Evolutionary conservation across 2,329 filamentous ascomycete species (phyloP).

Genomic region (Elsinoe batatas): DNA sequence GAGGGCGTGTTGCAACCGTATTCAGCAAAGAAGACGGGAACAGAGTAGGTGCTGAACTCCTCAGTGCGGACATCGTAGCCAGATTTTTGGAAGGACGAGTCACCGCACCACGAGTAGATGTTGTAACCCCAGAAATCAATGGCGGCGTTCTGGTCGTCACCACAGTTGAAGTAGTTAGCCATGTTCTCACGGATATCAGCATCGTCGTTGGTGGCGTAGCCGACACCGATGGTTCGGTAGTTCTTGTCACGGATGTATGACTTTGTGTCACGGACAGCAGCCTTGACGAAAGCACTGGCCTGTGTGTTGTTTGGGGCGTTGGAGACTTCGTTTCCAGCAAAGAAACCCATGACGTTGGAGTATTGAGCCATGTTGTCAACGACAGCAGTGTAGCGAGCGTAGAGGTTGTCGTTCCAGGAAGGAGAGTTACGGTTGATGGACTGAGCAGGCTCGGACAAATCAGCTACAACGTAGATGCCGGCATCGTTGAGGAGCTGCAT

Average conservation of each 20-base stretch:
- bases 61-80: slow-evolving; percentile 73
- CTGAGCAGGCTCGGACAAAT: slow-evolving; percentile 67
- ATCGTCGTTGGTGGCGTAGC: slow-evolving; percentile 94
- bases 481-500: slow-evolving; percentile 74
- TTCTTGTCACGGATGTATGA: slow-evolving; percentile 74
- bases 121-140: slow-evolving; percentile 99
- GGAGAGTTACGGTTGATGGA: slow-evolving; percentile 81
- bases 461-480: slow-evolving; percentile 91
- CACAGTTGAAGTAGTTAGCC: slow-evolving; percentile 92
- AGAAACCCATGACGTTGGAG: slow-evolving; percentile 91
- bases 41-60: slow-evolving; percentile 81
- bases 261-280: slow-evolving; percentile 93
- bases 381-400: slow-evolving; percentile 70
- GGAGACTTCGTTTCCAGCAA: slow-evolving; percentile 95
- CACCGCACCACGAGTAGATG: slow-evolving; percentile 98
- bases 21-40: slow-evolving; percentile 96
- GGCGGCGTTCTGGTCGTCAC: slow-evolving; percentile 45
- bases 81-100: slow-evolving; percentile 65
- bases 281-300: slow-evolving; percentile 92
- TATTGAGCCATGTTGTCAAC: slow-evolving; percentile 74
- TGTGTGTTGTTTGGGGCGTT: slow-evolving; percentile 81
- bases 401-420: slow-evolving; percentile 69
- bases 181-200: slow-evolving; percentile 69
- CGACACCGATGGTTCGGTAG: slow-evolving; percentile 74
- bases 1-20: slow-evolving; percentile 81